A percentile compares a stretch with the other conserved stretches of the same genome.
These are phyloP conservation scores for Drechmeria coniospora DNA, from an alignment of 2,329 filamentous ascomycete species.

Conservation along the genomic window DNA sequence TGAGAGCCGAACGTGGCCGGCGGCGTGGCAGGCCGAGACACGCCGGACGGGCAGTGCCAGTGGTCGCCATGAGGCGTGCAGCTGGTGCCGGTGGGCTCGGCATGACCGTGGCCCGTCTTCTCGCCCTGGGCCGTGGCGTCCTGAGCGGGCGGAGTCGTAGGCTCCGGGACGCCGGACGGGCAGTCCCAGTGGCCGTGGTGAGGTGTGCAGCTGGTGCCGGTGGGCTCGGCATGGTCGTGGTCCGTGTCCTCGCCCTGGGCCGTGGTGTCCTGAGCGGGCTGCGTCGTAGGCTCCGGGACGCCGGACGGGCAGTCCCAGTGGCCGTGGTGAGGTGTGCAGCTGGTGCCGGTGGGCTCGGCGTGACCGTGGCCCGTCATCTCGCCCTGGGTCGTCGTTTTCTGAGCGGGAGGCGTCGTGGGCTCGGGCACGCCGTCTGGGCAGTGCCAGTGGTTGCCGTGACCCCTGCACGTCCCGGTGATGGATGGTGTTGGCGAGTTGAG, in stretches of 20 bases:
- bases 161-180: conserved; percentile 3
- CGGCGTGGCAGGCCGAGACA: conserved; percentile 4
- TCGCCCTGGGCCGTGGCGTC: background rate
- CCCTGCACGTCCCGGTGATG: conserved; percentile 1
- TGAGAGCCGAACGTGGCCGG: conserved; percentile 1
- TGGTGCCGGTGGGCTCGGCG: background rate
- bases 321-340: conserved; percentile 4
- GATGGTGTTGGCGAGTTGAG: too few species aligned
- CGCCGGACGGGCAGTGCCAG: conserved; percentile 5
- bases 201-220: conserved; percentile 1
- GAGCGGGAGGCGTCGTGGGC: background rate
- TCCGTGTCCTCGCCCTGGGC: background rate
- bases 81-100: background rate
- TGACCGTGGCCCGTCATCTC: background rate
- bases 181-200: conserved; percentile 7
- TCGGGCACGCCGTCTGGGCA: conserved; percentile 4
- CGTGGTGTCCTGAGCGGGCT: background rate
- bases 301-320: conserved; percentile 6
- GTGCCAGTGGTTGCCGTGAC: conserved; percentile 7
- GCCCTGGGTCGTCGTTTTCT: background rate
- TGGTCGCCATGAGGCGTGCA: conserved; percentile 6
- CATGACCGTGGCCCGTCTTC: background rate
- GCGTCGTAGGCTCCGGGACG: conserved; percentile 1
- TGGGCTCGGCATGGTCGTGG: background rate
- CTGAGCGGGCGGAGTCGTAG: background rate